phyloP scores from a whole-genome alignment of 2,329 filamentous ascomycete species.

The Nemania sp. region DNA sequence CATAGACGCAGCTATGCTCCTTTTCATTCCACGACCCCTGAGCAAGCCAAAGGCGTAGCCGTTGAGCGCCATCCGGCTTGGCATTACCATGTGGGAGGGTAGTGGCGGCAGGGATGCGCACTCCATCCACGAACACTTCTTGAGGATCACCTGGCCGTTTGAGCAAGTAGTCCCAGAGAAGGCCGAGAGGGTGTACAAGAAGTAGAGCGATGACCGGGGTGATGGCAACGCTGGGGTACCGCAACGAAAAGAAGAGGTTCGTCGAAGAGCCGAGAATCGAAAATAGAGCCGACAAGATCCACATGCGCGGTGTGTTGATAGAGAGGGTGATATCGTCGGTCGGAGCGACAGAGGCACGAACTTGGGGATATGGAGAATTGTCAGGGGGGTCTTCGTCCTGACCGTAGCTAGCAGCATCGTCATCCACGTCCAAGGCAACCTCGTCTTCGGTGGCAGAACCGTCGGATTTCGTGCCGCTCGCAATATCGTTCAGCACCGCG shows the following conservation, averaged over 20 bases:
- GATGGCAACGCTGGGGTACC: conserved; percentile 89
- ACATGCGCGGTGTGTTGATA: conserved; percentile 88
- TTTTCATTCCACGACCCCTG: conserved; percentile 87
- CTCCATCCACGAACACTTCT: conserved; percentile 62
- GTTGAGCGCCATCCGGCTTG: conserved; percentile 41
- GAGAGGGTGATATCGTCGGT: conserved; percentile 77
- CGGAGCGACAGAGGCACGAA: conserved; percentile 76
- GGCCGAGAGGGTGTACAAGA: conserved; percentile 80
- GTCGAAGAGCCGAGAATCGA: conserved; percentile 80
- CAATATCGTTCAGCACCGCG: conserved; percentile 49
- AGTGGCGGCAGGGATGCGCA: conserved; percentile 27
- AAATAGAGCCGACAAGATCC: conserved; percentile 78
- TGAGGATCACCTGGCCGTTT: conserved; percentile 61
- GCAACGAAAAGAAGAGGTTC: conserved; percentile 85
- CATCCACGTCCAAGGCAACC: conserved; percentile 36
- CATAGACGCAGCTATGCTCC: conserved; percentile 86
- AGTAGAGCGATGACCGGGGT: conserved; percentile 86
- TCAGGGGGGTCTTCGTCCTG: conserved; percentile 60
- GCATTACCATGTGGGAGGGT: conserved; percentile 14
- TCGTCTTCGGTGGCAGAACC: conserved; percentile 32
- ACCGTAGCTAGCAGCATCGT: conserved; percentile 38
- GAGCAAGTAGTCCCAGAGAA: conserved; percentile 74
- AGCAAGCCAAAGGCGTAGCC: conserved; percentile 71
- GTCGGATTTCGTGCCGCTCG: conserved; percentile 47
- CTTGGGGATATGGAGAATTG: conserved; percentile 77